Evolutionary conservation across 805 yeast genomes (phyloP).

Genomic region (Yarrowia bubula): DNA sequence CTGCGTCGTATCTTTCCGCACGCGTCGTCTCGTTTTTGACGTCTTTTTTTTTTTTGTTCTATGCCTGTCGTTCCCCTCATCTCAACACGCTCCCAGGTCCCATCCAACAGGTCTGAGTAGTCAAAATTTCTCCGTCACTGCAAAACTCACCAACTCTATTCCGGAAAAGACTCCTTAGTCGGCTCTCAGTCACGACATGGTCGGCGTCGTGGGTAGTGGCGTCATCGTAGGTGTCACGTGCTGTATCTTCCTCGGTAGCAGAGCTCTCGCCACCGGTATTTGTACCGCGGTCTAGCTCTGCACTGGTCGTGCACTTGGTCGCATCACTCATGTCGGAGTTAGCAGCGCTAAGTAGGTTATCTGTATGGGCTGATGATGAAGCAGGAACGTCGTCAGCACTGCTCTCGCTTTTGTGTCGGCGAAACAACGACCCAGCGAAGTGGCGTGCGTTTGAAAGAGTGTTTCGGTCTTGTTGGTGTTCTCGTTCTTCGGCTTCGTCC

Average conservation of each 20-base stretch:
- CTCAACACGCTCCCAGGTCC: neutral
- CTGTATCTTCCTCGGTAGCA: neutral
- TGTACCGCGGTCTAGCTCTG: neutral
- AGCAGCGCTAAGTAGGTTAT: neutral
- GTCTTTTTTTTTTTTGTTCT: neutral
- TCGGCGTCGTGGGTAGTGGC: too few relatives aligned
- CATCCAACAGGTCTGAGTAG: neutral
- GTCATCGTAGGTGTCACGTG: neutral
- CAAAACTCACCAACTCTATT: neutral
- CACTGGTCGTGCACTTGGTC: neutral
- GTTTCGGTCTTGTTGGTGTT: neutral
- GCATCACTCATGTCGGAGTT: slow-evolving; percentile 4
- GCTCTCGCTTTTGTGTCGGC: slow-evolving; percentile 1
- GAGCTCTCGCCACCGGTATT: neutral
- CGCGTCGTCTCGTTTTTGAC: neutral
- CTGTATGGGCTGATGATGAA: neutral
- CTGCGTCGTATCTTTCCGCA: too few relatives aligned
- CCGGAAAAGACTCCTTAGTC: neutral
- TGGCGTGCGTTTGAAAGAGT: neutral
- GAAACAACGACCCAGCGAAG: neutral
- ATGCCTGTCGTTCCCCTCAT: neutral
- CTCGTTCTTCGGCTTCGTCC: slow-evolving; percentile 11
- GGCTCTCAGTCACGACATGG: neutral
- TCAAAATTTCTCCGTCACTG: neutral
- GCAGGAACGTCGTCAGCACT: neutral